A percentile compares a stretch with the other conserved stretches of the same genome.
These are phyloP conservation scores for Termitomyces sp. DNA, from an alignment of 768 basidiomycete species.

Conservation along the genomic window DNA sequence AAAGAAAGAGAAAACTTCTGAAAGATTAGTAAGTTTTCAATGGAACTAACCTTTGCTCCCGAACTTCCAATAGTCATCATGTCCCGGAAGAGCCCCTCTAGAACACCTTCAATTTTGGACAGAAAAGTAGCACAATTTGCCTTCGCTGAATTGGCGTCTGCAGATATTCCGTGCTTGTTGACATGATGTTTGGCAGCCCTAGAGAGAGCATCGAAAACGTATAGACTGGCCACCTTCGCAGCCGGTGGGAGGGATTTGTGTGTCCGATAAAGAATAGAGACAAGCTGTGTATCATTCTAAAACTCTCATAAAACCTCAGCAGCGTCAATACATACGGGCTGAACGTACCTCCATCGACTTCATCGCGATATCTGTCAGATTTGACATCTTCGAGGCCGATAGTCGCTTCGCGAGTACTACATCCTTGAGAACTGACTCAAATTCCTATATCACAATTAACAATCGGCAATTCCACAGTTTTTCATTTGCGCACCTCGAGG, in stretches of 20 bases:
- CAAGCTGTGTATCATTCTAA: constrained; percentile 82
- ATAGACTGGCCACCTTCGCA: constrained; percentile 83
- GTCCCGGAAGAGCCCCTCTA: constrained; percentile 87
- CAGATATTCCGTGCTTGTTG: constrained; percentile 59
- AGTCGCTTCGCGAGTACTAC: constrained; percentile 80
- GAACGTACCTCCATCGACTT: constrained; percentile 70
- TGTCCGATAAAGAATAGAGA: constrained; percentile 84
- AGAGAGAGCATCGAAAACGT: constrained; percentile 90
- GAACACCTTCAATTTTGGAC: constrained; percentile 83
- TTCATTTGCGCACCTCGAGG: constrained; percentile 33
- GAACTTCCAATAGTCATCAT: constrained; percentile 61
- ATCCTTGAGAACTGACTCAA: constrained; percentile 77
- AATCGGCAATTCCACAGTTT: neutral
- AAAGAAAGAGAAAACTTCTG: neutral
- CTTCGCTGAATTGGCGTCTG: constrained; percentile 49
- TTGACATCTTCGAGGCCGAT: constrained; percentile 82
- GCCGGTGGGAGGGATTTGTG: constrained; percentile 72
- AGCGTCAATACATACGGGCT: neutral
- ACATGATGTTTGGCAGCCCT: constrained; percentile 73
- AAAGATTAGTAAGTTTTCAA: neutral
- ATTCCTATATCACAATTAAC: constrained; percentile 50
- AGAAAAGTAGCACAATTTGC: constrained; percentile 84
- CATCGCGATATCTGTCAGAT: constrained; percentile 72
- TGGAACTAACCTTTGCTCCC: constrained; percentile 82
- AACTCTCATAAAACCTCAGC: neutral